Evolutionary conservation across 257 asterid genomes (phyloP), one percentile per base, ranked within the genome.

Genomic region (Gentiana straminea): DNA sequence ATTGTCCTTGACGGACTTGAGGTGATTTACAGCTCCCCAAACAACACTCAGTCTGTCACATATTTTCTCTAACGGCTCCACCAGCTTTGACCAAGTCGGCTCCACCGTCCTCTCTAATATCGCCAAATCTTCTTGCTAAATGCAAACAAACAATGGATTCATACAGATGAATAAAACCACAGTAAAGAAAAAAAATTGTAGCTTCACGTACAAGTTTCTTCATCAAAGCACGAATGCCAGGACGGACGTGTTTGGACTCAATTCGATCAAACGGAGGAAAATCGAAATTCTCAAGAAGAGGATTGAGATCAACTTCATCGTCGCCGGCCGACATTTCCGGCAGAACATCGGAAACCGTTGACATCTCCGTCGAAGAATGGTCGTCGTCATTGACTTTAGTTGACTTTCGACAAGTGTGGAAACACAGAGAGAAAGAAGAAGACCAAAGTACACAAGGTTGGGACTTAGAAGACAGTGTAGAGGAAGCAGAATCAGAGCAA

Each of bases 1-100:
- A 55, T 75, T 83, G 72, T 92, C 98, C 59, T 75, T 88, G 52
- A 92, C 98, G 2, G 95, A 54, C 79, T 92, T 92, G 56, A 92
- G 89, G 74, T 92, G 98, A 75, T 86, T 81, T 60, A 92, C 90
- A 3, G 93, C 92, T 50, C 97, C 98, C 97, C 97, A 88, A 52
- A 84, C 95, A 67, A 85, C 84, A 12, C 72, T 68, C 77, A 92
- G 60, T 62, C 81, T 68, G 67, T 92, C 98, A 33, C 55, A 64
- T 7, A 92, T 72, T 75, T 73, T 86, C 84, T 92, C 98, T 68
- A 92, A 73, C 53, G 97, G 98, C 81, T 88, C 98, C 84, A 85
- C 98, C 68, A 88, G 79, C 76, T 92, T 92, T 37, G 93, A 71
- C 98, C 98, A 92, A 3, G 89, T 70, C 33, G 98, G 95, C 72